Evolutionary conservation across 2,329 filamentous ascomycete species (phyloP).

Genomic region (Colletotrichum magnum): DNA sequence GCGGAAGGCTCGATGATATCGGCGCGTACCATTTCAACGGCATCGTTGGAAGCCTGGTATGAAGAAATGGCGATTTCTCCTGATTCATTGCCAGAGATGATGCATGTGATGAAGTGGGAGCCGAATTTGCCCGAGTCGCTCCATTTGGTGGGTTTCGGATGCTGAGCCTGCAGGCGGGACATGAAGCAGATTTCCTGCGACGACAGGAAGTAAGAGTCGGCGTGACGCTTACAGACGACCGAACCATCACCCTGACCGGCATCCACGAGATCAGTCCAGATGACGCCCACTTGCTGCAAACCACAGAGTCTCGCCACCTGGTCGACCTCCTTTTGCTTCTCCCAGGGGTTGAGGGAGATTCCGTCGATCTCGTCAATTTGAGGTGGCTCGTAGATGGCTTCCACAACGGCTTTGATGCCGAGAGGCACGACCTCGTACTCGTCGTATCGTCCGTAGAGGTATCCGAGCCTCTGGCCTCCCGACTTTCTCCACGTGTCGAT

Average conservation of each 20-base stretch:
- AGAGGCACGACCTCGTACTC: constrained; percentile 95
- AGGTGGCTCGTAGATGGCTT: constrained; percentile 97
- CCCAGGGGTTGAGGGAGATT: constrained; percentile 86
- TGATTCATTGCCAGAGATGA: constrained; percentile 92
- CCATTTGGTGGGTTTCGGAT: constrained; percentile 95
- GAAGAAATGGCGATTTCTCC: constrained; percentile 90
- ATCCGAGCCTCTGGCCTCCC: constrained; percentile 87
- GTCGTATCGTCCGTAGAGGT: constrained; percentile 90
- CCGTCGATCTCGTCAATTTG: constrained; percentile 92
- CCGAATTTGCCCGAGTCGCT: constrained; percentile 95
- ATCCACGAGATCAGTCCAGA: constrained; percentile 94
- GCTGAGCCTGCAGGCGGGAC: constrained; percentile 86
- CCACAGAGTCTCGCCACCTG: constrained; percentile 86
- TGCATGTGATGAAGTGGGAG: constrained; percentile 96
- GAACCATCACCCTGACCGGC: constrained; percentile 85
- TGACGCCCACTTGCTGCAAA: constrained; percentile 89
- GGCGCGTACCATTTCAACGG: constrained; percentile 96
- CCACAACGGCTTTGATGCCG: constrained; percentile 94
- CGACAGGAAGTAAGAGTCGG: constrained; percentile 94
- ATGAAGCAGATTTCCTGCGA: constrained; percentile 94
- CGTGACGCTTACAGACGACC: constrained; percentile 94
- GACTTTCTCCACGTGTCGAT: constrained; percentile 93
- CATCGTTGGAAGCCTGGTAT: constrained; percentile 95
- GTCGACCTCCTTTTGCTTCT: constrained; percentile 86
- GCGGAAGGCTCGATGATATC: constrained; percentile 96